A percentile compares a stretch with the other conserved stretches of the same genome.
Conservation (phyloP, 163 green algal species). For the Prototheca cutis region DNA sequence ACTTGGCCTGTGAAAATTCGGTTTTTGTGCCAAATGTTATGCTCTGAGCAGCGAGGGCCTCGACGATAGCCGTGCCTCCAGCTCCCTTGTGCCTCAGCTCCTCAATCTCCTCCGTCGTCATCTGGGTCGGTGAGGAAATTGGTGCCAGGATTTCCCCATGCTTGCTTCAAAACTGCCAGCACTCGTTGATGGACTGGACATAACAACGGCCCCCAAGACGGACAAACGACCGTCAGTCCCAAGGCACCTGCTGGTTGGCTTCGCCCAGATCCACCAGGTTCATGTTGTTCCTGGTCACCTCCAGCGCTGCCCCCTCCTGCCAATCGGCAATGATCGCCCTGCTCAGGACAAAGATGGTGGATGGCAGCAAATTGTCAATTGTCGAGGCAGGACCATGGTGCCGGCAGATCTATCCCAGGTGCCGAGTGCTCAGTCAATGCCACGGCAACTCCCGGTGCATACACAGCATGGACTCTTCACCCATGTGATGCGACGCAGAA, state of each 20-base stretch:
- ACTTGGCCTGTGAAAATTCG: constrained; percentile 82
- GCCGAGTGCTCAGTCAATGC: too few relatives aligned
- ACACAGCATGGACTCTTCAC: too few relatives aligned
- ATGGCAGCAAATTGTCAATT: too few relatives aligned
- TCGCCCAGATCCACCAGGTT: constrained; percentile 33
- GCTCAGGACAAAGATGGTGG: not conserved
- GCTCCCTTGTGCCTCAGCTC: constrained; percentile 24
- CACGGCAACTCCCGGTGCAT: too few relatives aligned
- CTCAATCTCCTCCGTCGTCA: constrained; percentile 28
- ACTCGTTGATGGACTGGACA: too few relatives aligned
- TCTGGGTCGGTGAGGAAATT: constrained; percentile 5
- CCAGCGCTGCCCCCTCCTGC: constrained; percentile 31
- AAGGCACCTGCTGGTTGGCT: constrained; percentile 14
- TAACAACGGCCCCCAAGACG: constrained; percentile 1
- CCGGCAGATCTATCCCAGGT: too few relatives aligned
- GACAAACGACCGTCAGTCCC: not conserved
- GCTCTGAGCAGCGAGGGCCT: constrained; percentile 53
- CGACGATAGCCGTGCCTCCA: constrained; percentile 60
- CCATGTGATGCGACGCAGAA: not conserved
- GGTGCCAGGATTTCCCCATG: not conserved
- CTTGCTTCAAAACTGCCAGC: not conserved
- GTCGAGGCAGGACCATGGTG: too few relatives aligned
- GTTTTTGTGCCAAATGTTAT: constrained; percentile 74
- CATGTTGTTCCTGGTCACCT: constrained; percentile 36
- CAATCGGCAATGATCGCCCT: not conserved